phyloP scores from a whole-genome alignment of 2,329 filamentous ascomycete genomes.

The Cordyceps pruinosa region DNA sequence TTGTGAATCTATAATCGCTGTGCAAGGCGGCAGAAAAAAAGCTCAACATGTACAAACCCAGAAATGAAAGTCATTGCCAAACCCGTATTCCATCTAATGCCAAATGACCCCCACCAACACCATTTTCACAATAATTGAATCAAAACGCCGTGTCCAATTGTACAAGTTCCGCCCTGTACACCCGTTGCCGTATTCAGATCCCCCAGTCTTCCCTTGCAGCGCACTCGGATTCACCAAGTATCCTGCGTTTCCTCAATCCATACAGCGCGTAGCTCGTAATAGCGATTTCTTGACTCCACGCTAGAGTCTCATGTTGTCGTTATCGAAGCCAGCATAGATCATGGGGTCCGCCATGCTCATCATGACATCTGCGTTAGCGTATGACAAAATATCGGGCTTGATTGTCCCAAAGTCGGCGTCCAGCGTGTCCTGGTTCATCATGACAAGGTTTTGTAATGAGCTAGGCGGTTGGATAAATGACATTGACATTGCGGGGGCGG shows the following conservation, averaged over 20 bases:
- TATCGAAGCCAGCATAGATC: conserved; percentile 49
- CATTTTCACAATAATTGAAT: neutral
- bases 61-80: neutral
- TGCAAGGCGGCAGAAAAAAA: neutral
- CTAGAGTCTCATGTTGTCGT: conserved; percentile 36
- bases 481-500: conserved; percentile 21
- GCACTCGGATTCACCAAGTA: neutral
- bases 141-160: neutral
- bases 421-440: conserved; percentile 44
- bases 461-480: conserved; percentile 37
- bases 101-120: neutral
- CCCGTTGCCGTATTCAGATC: neutral
- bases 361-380: conserved; percentile 48
- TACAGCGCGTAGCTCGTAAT: neutral
- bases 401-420: conserved; percentile 48
- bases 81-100: neutral
- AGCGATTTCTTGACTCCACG: neutral
- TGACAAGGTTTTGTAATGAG: conserved; percentile 36
- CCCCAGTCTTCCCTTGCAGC: neutral
- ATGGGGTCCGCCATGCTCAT: conserved; percentile 51
- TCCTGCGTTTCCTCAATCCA: neutral
- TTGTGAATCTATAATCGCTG: neutral
- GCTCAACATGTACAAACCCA: neutral
- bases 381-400: conserved; percentile 48
- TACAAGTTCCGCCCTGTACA: neutral